Base-by-base conservation (phyloP, 2,329 filamentous ascomycete species). In the Cladosporium sp. region DNA sequence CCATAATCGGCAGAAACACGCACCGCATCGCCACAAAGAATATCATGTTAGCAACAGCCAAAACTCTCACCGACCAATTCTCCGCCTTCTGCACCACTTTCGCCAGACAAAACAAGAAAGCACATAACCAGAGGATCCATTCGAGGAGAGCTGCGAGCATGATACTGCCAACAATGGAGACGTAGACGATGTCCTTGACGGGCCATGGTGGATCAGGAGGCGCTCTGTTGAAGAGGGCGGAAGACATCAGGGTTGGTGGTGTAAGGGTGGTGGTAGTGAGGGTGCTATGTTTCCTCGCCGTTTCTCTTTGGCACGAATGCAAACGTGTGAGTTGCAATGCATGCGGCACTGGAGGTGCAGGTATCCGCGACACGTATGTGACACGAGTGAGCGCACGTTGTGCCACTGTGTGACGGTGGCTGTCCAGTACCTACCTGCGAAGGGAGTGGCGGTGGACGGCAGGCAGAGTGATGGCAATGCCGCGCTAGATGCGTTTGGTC, bases 41-140 rank as follows among this genome's bases (percentile, higher is more conserved):
- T 63, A 90, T 74, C 56, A 89, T 89, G 72, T 97, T 89, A 23
- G 93, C 72, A 10, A 93, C 79, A n/a, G 92, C 89, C 58, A 98
- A 82, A 5, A 93, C 78, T 67, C 87, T 87, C 67, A 96, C 91
- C 52, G 90, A 92, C 88, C 91, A 93, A 75, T 92, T 90, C 72
- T 96, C 92, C 23, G 94, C 93, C 78, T 98, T 98, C 69, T 87
- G 83, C 73, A 90, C 97, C 33, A 94, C 93, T 77, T 97, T 97
- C 74, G 88, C 81, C 1, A 97, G 82, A 76, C 94, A 98, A 79
- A 97, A 98, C 68, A 95, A 76, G 75, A 98, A 98, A 3, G 94
- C 93, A n/a, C 90, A 88, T 49, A 98, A 84, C 92, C 93, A 97
- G 16, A 98, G 85, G 67, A 97, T 88, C 93, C 95, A 98, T 80